Percentiles rank a stretch among this genome's conserved stretches.
Conservation (phyloP, 257 asterid genomes). For the Rehmannia glutinosa region DNA sequence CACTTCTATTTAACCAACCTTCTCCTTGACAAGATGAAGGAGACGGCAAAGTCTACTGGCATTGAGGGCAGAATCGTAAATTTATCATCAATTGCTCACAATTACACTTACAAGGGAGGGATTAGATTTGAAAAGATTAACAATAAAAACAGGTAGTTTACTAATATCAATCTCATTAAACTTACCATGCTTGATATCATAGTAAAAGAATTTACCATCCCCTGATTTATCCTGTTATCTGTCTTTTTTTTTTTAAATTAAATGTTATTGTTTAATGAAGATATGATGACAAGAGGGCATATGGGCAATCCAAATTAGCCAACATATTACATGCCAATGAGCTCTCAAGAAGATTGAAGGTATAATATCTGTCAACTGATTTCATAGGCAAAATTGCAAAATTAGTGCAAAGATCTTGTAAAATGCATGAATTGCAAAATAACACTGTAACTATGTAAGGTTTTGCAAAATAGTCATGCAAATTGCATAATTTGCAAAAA, state of each 20-base stretch:
- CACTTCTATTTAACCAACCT: slow-evolving; percentile 86
- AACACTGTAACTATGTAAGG: no score
- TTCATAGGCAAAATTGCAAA: no score
- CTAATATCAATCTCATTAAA: neutral
- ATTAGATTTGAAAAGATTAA: slow-evolving; percentile 49
- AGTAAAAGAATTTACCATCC: neutral
- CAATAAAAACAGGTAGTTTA: slow-evolving; percentile 35
- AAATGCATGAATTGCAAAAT: no score
- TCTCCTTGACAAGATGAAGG: slow-evolving; percentile 76
- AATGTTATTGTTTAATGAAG: slow-evolving; percentile 28
- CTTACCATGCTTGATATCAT: neutral
- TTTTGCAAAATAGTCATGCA: no score
- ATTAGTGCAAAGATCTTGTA: no score
- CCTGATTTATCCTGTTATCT: neutral
- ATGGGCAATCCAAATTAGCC: slow-evolving; percentile 77
- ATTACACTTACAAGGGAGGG: slow-evolving; percentile 46
- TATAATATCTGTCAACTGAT: slow-evolving; percentile 1
- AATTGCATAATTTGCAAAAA: no score
- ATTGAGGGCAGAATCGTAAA: slow-evolving; percentile 74
- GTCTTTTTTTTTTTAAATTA: neutral
- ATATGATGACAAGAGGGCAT: slow-evolving; percentile 58
- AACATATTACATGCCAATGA: slow-evolving; percentile 67
- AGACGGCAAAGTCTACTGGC: slow-evolving; percentile 51
- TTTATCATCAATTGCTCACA: slow-evolving; percentile 71
- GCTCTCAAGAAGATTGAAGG: slow-evolving; percentile 54